These are phyloP conservation scores for Arthrinium puccinioides DNA, from an alignment of 2,329 filamentous ascomycete genomes.

Conservation along the genomic window DNA sequence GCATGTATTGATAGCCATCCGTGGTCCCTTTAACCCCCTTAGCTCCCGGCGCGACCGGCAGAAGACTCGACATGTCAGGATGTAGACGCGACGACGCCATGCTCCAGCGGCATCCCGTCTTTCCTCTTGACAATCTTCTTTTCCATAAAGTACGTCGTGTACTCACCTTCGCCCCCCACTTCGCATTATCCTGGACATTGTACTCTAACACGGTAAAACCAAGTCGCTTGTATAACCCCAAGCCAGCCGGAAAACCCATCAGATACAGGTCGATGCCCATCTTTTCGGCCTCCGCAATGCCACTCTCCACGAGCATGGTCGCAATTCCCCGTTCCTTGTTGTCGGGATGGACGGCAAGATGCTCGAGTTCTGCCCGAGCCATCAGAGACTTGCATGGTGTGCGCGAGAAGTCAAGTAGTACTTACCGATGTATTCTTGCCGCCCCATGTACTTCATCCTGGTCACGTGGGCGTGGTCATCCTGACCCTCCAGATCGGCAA, in stretches of 20 bases:
- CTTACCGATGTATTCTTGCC: conserved; percentile 11
- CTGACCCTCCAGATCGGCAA: conserved; percentile 4
- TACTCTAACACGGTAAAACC: conserved; percentile 13
- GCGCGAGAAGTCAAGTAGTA: too few relatives aligned
- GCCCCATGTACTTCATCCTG: conserved; percentile 5
- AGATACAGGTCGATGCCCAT: conserved; percentile 16
- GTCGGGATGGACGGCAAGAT: conserved; percentile 16
- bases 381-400: too few relatives aligned
- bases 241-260: conserved; percentile 9
- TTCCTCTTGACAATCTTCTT: not conserved
- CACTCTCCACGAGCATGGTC: conserved; percentile 11
- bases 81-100: not conserved
- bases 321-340: conserved; percentile 14
- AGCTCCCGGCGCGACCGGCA: too few relatives aligned
- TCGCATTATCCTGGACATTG: conserved; percentile 13
- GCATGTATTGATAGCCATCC: too few relatives aligned
- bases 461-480: conserved; percentile 6
- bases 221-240: conserved; percentile 12
- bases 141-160: conserved; percentile 15
- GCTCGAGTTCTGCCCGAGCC: conserved; percentile 15
- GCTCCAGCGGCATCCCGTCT: not conserved
- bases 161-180: conserved; percentile 14
- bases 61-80: not conserved
- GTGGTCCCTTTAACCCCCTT: too few relatives aligned
- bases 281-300: conserved; percentile 12